Evolutionary conservation across 768 basidiomycete species (phyloP).

Genomic region (Leucocoprinus leucothites): DNA sequence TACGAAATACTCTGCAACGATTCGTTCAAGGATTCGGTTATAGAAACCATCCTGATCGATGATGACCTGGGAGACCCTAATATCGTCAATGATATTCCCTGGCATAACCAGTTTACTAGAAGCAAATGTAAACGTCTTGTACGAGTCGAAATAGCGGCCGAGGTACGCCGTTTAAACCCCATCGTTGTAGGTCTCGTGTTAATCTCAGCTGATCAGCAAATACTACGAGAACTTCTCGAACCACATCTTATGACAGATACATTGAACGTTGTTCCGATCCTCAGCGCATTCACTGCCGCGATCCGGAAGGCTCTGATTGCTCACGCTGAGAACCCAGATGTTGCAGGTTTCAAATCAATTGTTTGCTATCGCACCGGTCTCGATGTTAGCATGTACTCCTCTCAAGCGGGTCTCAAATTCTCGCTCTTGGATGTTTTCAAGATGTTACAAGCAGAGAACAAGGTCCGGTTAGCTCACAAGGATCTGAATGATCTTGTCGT

Average conservation of each 20-base stretch:
- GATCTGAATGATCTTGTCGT: slow-evolving; percentile 67
- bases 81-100: slow-evolving; percentile 46
- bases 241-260: slow-evolving; percentile 15
- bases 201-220: slow-evolving; percentile 22
- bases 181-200: slow-evolving; percentile 12
- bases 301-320: slow-evolving; percentile 35
- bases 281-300: slow-evolving; percentile 27
- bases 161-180: slow-evolving; percentile 40
- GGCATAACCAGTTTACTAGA: slow-evolving; percentile 61
- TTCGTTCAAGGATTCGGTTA: slow-evolving; percentile 54
- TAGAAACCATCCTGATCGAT: slow-evolving; percentile 69
- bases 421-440: slow-evolving; percentile 31
- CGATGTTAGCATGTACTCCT: slow-evolving; percentile 36
- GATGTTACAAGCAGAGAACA: slow-evolving; percentile 31
- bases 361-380: slow-evolving; percentile 78
- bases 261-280: slow-evolving; percentile 17
- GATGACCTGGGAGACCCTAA: slow-evolving; percentile 58
- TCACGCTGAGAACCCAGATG: slow-evolving; percentile 40
- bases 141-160: slow-evolving; percentile 67
- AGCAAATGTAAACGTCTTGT: slow-evolving; percentile 59
- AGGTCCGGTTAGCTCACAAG: slow-evolving; percentile 57
- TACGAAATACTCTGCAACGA: slow-evolving; percentile 57
- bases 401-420: slow-evolving; percentile 22
- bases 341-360: slow-evolving; percentile 74
- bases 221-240: slow-evolving; percentile 27